Evolutionary conservation across 228 moss, liverwort and hornwort species (phyloP), one percentile per base, ranked within the genome.

Genomic region (Sphagnum fallax): DNA sequence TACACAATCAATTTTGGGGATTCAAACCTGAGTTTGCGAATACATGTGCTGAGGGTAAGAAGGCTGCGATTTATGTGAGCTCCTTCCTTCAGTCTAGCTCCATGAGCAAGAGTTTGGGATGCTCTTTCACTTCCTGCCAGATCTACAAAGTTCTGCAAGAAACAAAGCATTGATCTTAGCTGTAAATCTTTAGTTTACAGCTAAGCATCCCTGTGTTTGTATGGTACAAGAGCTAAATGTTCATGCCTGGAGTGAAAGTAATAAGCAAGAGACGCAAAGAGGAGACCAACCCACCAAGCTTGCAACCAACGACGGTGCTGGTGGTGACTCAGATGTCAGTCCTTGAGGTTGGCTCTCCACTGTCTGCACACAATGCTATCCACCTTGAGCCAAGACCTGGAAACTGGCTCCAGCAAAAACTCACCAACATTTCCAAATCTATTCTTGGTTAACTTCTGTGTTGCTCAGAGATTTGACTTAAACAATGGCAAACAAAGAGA

Each of bases 61-160:
- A 98, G 76, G 71, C 98, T 98, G 53, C 98, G 92, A 75, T 98
- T 98, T 10, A 98, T 98, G 64, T 98, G 92, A 47, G 91, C 90
- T 76, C 98, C 98, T 80, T 94, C 98, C 72, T 98, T 98, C 63
- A 98, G 80, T 77, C 98, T 81, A 6, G 73, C 84, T 16, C 98
- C 98, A 66, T 98, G 94, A 50, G 98, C 91, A 6, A 78, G 75
- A n/a, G 98, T 98, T 78, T 98, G 98, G 48, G 94, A 98, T 70
- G 98, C 98, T 68, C 98, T 85, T 71, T 98, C 92, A 70, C 98
- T 98, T 60, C 94, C 98, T 15, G 98, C 98, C 83, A 98, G 79
- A 72, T 98, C 98, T 70, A 94, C 98, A 80, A 98, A 98, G 74
- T 94, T 98, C 96, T 95, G 79, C 69, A 51, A 12, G 8, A 49